Evolutionary conservation across 1,284 basidiomycete genomes (phyloP), one percentile per base, ranked within the genome.

Genomic region (Sporisorium sorghi): DNA sequence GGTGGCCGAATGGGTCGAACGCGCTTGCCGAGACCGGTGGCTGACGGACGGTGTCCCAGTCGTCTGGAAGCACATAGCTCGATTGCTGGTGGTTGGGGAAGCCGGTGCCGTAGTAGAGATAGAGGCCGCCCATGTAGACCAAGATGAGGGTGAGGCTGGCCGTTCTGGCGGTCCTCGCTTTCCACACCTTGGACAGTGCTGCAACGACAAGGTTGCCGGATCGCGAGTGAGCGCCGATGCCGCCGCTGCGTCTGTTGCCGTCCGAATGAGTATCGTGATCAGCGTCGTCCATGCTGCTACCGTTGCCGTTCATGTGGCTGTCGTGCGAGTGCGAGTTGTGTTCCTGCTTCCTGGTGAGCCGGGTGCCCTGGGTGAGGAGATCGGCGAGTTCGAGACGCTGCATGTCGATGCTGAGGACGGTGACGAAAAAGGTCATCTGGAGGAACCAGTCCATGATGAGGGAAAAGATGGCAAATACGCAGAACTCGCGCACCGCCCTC

Each of bases 381-480:
- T 80, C 78, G 49, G 78, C 78, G 8, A 80, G 64, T 40, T 95
- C 93, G 26, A 96, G 86, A 49, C 93, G 90, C 75, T 94, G 93
- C 58, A 95, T 90, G 86, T 96, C 93, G 77, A 96, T 94, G 5
- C 91, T 92, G 24, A 96, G 86, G 19, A 96, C 92, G 17, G 93
- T 92, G 75, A 93, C 88, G 85, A 95, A 96, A 85, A 95, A 94
- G 0, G 93, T 94, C 83, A 95, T 92, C 23, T 94, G 92, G 58
- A 96, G 87, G 85, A 94, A 97, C 92, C 93, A 98, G 85, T 98
- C 95, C 28, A 94, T 93, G 37, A 97, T 91, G 37, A 98, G 88
- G 8, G 97, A 93, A 33, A 97, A 93, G 44, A 94, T 91, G 0
- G 94, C 93, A 84, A 98, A 97, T 5, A 91, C 88, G 85, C 94